phyloP scores from a whole-genome alignment of 139 green algal species.

The Chlamydomonas schloesseri region DNA sequence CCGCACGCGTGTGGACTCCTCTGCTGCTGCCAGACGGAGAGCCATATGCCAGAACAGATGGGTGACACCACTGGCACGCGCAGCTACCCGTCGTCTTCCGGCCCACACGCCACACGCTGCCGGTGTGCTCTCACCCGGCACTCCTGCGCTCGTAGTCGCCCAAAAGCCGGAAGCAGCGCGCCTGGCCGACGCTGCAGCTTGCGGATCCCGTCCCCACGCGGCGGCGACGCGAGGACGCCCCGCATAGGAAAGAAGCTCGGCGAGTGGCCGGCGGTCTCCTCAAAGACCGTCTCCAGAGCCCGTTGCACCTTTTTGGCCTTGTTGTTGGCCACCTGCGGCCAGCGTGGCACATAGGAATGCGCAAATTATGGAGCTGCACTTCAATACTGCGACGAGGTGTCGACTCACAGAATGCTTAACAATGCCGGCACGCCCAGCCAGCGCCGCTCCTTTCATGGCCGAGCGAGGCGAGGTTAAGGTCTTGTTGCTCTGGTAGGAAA shows the following conservation, averaged over 20 bases:
- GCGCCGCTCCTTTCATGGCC: too few relatives aligned
- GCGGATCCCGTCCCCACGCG: too few relatives aligned
- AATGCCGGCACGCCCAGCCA: not conserved
- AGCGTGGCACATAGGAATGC: not conserved
- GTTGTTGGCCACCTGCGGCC: not conserved
- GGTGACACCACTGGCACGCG: too few relatives aligned
- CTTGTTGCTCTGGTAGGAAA: not conserved
- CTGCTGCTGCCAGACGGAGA: not conserved
- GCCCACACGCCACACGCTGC: too few relatives aligned
- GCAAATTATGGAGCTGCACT: too few relatives aligned
- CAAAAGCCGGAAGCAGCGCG: not conserved
- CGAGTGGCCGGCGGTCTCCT: not conserved
- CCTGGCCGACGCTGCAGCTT: not conserved
- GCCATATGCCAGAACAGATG: too few relatives aligned
- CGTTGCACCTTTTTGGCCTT: conserved; percentile 28
- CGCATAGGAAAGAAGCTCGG: not conserved
- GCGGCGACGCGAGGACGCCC: not conserved
- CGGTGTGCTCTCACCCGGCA: not conserved
- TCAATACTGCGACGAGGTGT: too few relatives aligned
- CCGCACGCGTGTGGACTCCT: not conserved
- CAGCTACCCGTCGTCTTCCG: too few relatives aligned
- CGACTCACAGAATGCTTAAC: not conserved
- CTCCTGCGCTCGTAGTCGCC: not conserved
- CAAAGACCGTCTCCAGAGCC: conserved; percentile 16
- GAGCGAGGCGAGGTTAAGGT: too few relatives aligned